These are phyloP conservation scores for Ceratocystiopsis minuta DNA, from an alignment of 2,329 filamentous ascomycete species.

Conservation along the genomic window DNA sequence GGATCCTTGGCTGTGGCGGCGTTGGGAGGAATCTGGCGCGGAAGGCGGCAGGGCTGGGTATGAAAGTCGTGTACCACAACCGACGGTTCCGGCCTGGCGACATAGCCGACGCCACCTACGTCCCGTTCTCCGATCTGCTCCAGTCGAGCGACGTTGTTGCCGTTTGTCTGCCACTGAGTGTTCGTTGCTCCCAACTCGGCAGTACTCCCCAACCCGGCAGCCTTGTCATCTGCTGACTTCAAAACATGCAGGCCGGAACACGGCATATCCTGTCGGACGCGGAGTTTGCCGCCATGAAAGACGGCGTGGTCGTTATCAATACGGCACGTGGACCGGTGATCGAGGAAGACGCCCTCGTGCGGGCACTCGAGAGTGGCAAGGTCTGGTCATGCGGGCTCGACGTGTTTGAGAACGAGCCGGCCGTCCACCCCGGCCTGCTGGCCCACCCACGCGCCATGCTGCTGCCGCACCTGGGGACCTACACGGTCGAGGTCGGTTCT, in stretches of 20 bases:
- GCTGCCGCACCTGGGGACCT: constrained; percentile 51
- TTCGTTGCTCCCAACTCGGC: too few species aligned
- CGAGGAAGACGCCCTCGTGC: constrained; percentile 35
- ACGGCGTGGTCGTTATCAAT: constrained; percentile 37
- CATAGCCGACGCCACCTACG: constrained; percentile 29
- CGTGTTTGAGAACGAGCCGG: constrained; percentile 40
- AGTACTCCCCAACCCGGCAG: too few species aligned
- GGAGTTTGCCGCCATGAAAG: constrained; percentile 34
- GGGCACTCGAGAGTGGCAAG: constrained; percentile 33
- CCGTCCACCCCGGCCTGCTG: constrained; percentile 42
- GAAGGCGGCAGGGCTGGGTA: constrained; percentile 32
- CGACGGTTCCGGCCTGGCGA: constrained; percentile 18
- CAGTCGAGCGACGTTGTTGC: constrained; percentile 34
- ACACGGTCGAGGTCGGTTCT: constrained; percentile 29
- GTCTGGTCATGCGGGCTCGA: constrained; percentile 36
- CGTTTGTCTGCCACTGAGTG: constrained; percentile 32
- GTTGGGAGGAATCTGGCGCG: constrained; percentile 34
- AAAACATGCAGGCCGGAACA: constrained; percentile 9
- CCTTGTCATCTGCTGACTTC: too few species aligned
- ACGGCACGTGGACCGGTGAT: constrained; percentile 38
- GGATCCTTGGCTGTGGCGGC: constrained; percentile 41
- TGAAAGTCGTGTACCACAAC: constrained; percentile 41
- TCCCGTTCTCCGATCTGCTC: constrained; percentile 36
- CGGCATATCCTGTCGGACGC: constrained; percentile 31
- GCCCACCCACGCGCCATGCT: constrained; percentile 41